Base-by-base conservation (phyloP, 2,329 filamentous ascomycete species). In the Cercospora brassicicola region DNA sequence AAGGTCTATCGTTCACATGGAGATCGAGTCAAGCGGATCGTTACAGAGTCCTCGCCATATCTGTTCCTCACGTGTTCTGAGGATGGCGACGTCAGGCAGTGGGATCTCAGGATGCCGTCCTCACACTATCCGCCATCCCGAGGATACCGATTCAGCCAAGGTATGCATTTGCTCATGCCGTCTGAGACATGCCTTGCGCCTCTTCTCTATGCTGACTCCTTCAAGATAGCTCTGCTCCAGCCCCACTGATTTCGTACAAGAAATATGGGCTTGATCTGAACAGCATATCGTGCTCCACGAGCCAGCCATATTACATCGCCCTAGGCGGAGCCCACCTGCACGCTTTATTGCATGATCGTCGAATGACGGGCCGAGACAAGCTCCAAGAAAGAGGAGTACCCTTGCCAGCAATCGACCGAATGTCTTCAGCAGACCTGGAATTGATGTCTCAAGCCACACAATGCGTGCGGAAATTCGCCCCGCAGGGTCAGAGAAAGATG, bases 41-140 rank as follows among this genome's bases (percentile, higher is more conserved):
- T 91, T 36, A 91, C 89, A 0, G 89, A 91, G 74, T 88, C 87
- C 5, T 90, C 87, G 2, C 89, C 89, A 0, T 83, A 88, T 76
- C 82, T 89, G n/a, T 91, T 91, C 74, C 78, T 91, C 64, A 91
- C 88, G 0, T 91, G 89, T 76, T 90, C 88, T 0, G 89, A 91
- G 74, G 89, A 91, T 77, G 89, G 89, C 28, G 89, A 90, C 71
- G 88, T 91, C 31, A 83, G 89, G 57, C 89, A 91, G 73, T 91
- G 88, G 86, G 89, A 91, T 77, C 76, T 89, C 53, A 82, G 89
- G 23, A 86, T 88, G 73, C 89, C 89, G 1, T 88, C 87, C 1
- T 87, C 83, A n/a, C 81, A 85, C n/a, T 90, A 90, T 72, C 87
- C 87, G 48, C 73, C 82, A 20, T 82, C 86, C 67, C 79, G 76